These are phyloP conservation scores for Taphrina sp. DNA, from an alignment of 1,139 yeast species.

Conservation along the genomic window DNA sequence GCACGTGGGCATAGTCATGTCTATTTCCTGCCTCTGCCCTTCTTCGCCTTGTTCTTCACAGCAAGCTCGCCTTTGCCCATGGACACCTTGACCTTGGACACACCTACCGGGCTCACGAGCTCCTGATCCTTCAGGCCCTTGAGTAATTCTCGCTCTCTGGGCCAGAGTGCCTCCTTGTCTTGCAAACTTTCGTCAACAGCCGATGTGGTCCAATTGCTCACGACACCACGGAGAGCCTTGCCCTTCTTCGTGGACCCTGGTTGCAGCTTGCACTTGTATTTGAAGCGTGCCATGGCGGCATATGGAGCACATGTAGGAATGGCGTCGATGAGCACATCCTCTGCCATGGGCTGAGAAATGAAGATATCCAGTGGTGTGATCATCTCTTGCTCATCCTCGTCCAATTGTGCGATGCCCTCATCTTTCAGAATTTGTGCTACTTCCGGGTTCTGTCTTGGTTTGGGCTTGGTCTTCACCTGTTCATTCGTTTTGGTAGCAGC, in stretches of 20 bases:
- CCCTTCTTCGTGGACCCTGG: conserved; percentile 91
- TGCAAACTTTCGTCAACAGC: conserved; percentile 53
- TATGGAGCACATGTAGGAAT: conserved; percentile 94
- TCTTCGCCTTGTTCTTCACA: conserved; percentile 11
- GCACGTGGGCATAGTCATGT: too few relatives aligned
- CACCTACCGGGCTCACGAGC: conserved; percentile 54
- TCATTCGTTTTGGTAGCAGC: conserved; percentile 40
- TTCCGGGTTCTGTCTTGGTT: conserved; percentile 37
- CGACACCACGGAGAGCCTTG: conserved; percentile 57
- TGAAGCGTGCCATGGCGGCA: conserved; percentile 68
- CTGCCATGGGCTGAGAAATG: conserved; percentile 45
- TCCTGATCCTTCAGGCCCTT: conserved; percentile 59
- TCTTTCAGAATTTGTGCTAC: conserved; percentile 37
- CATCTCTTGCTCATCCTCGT: conserved; percentile 42
- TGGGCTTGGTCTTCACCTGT: not conserved
- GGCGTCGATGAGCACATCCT: conserved; percentile 55
- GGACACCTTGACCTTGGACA: conserved; percentile 44
- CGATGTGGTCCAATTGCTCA: conserved; percentile 59
- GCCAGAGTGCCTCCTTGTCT: conserved; percentile 68
- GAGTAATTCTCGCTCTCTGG: conserved; percentile 60
- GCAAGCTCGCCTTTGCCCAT: conserved; percentile 11
- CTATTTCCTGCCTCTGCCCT: not conserved
- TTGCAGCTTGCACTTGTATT: conserved; percentile 79
- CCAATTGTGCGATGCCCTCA: conserved; percentile 44
- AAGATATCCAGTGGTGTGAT: conserved; percentile 42